Conservation (phyloP, 495 filamentous ascomycete species). For the Penicillium canescens region DNA sequence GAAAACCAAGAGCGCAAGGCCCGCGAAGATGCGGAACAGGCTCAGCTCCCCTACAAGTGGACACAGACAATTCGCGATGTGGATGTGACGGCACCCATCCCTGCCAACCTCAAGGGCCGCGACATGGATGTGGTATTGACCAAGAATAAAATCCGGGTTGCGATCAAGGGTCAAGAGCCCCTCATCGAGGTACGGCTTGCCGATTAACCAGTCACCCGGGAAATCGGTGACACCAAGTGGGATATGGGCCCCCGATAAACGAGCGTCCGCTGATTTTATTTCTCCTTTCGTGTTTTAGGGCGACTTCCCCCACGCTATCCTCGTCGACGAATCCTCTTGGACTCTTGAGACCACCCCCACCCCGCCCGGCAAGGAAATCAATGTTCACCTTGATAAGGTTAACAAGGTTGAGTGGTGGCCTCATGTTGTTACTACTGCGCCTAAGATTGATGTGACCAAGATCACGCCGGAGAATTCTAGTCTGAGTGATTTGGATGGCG, state of each 20-base stretch:
- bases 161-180: conserved; percentile 83
- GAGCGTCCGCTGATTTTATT: background rate
- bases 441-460: conserved; percentile 88
- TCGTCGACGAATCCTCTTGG: conserved; percentile 89
- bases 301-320: conserved; percentile 76
- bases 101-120: conserved; percentile 77
- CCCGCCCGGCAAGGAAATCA: conserved; percentile 68
- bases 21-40: conserved; percentile 85
- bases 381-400: conserved; percentile 90
- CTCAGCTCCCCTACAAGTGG: conserved; percentile 94
- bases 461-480: conserved; percentile 92
- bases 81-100: conserved; percentile 75
- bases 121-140: conserved; percentile 84
- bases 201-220: background rate
- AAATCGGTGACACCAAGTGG: background rate
- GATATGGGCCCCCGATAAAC: background rate
- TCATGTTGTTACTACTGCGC: conserved; percentile 78
- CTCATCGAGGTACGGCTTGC: conserved; percentile 70
- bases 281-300: conserved; percentile 55
- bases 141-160: conserved; percentile 75
- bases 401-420: conserved; percentile 99
- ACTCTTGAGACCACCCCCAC: conserved; percentile 72
- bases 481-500: conserved; percentile 88
- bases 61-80: conserved; percentile 91
- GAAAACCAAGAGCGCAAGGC: conserved; percentile 69